These are phyloP conservation scores for Xylaria flabelliformis DNA, from an alignment of 495 filamentous ascomycete genomes.

Conservation along the genomic window DNA sequence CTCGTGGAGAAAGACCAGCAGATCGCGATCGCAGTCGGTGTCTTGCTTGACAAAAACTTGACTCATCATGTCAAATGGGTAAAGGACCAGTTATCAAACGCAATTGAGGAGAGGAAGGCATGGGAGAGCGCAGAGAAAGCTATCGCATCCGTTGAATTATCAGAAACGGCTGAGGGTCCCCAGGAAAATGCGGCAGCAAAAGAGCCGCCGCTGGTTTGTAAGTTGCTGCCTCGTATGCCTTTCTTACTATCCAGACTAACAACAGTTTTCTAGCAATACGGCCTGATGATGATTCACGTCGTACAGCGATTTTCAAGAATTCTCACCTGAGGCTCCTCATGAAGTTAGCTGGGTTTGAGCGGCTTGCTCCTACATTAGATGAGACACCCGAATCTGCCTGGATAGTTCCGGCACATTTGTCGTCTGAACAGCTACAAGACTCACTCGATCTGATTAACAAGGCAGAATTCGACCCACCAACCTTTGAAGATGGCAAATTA, in stretches of 20 bases:
- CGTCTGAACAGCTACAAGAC: slow-evolving; percentile 67
- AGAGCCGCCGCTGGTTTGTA: slow-evolving; percentile 54
- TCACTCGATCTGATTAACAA: slow-evolving; percentile 67
- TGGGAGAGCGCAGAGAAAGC: slow-evolving; percentile 79
- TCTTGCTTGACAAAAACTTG: slow-evolving; percentile 77
- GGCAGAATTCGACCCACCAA: slow-evolving; percentile 72
- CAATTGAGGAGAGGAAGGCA: slow-evolving; percentile 73
- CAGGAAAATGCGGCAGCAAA: slow-evolving; percentile 44
- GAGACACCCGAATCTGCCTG: slow-evolving; percentile 75
- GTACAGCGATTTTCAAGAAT: slow-evolving; percentile 83
- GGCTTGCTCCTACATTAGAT: slow-evolving; percentile 67
- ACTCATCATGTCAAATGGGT: slow-evolving; percentile 81
- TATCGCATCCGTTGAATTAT: slow-evolving; percentile 42
- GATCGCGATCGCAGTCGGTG: slow-evolving; percentile 77
- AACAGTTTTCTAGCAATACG: slow-evolving; percentile 59
- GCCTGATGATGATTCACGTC: slow-evolving; percentile 70
- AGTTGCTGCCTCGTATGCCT: slow-evolving; percentile 27
- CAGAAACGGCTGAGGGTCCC: slow-evolving; percentile 41
- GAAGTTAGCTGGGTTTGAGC: slow-evolving; percentile 73
- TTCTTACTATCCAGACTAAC: slow-evolving; percentile 10
- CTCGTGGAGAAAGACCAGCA: slow-evolving; percentile 69
- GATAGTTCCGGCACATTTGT: slow-evolving; percentile 73
- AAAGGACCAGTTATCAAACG: slow-evolving; percentile 68
- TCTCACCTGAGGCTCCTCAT: slow-evolving; percentile 89
- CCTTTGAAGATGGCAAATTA: slow-evolving; percentile 70